Evolutionary conservation across 2,329 filamentous ascomycete species (phyloP), one percentile per base, ranked within the genome.

Genomic region (Parasarocladium wereldwijsianum): DNA sequence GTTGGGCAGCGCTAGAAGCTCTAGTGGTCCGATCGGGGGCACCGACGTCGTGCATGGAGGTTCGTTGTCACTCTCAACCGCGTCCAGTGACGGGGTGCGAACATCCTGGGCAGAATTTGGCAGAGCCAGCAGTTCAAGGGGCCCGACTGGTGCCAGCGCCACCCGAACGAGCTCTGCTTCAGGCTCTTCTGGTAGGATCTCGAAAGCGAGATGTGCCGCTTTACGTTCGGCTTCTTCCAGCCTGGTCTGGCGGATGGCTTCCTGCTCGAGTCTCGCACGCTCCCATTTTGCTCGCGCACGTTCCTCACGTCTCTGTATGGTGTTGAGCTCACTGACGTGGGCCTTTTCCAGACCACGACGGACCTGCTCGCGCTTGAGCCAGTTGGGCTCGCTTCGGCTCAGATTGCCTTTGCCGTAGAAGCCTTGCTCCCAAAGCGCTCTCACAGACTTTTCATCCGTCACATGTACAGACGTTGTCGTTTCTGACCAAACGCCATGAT

Each of bases 381-480:
- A 98, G 41, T 76, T 90, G 3, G 87, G 87, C 51, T 98, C 87
- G 61, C 86, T 94, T 43, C 92, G 74, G 58, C 86, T 94, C 34
- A 96, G 60, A 42, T 64, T 87, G 25, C 90, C 90, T 53, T 94
- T 94, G 27, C 92, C 92, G 53, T 87, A 98, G 55, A 98, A 98
- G 5, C 90, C 90, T 58, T 92, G 83, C 53, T 93, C 82, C 90
- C 92, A 98, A 15, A 98, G 55, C 2, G 77, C 83, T 32, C 79
- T 67, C 37, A 92, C 76, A 4, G 83, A 76, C 32, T 65, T 63
- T 16, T 73, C 62, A 49, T 94, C 78, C 12, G 73, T 83, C 33
- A 98, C 66, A 47, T 93, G 83, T 11, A 98, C 69, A 1, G 85
- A 90, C 17, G 76, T 72, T 4, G 84, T 92, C 33, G 77, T 70